Base-by-base conservation (phyloP, 2,329 filamentous ascomycete species). In the Capronia americana region DNA sequence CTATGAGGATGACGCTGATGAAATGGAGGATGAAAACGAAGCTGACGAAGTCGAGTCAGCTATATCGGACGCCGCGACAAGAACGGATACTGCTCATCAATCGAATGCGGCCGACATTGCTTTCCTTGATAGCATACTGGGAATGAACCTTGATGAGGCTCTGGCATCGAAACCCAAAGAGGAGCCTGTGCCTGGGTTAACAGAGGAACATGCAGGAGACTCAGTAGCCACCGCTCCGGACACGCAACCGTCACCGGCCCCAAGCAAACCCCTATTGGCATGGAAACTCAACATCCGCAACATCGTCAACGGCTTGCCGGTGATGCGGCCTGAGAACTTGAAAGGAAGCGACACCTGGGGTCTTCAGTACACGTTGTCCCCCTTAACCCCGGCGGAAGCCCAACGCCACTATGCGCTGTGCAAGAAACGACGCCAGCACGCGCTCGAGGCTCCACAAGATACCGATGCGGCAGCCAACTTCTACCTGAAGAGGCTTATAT, bases 351-450 rank as follows among this genome's bases (percentile, higher is more conserved):
- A 87, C 70, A 74, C 80, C 7, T 97, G 93, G 93, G 77, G 80
- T 0, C 81, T 97, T n/a, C 87, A 95, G 72, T 97, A 96, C 77
- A 84, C 88, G 41, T 79, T 97, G 56, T 84, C 85, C 54, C 90
- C 93, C 70, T 80, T 93, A 1, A 60, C 77, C 0, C 69, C 77
- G 2, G 50, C 69, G 0, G 79, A 81, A 10, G 86, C 85, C 1
- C 77, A 76, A 66, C 77, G 63, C 0, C 76, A 90, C 26, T 92
- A 92, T 75, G 50, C 74, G 1, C 79, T 83, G 58, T 81, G 87
- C 65, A 86, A 87, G 75, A 76, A 73, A 3, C 83, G 90, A 17
- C 85, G 92, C 12, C 79, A 77, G 54, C 80, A 80, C 32, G 77
- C 79, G 0, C 75, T 87, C 41, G 69, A 73, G 20, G 58, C 63